A percentile compares a stretch with the other conserved stretches of the same genome.
Evolutionary conservation across 1,284 basidiomycete species (phyloP).

Genomic region (Pascua guehoae): DNA sequence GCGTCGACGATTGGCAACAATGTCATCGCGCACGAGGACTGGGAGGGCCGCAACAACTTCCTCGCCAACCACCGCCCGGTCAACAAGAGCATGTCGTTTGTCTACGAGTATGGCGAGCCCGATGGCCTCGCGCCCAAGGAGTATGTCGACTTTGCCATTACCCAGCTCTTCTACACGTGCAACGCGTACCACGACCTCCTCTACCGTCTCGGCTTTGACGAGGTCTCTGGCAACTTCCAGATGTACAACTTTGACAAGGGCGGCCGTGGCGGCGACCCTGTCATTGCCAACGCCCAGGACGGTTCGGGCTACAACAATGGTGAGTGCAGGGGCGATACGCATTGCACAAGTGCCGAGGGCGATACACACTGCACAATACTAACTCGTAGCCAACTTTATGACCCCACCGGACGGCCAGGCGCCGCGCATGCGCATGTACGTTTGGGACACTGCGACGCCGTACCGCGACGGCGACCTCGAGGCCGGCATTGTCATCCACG

Average conservation of each 20-base stretch:
- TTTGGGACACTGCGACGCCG: slow-evolving; percentile 85
- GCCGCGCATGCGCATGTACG: slow-evolving; percentile 93
- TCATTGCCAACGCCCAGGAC: slow-evolving; percentile 92
- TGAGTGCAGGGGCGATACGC: no score
- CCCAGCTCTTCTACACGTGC: slow-evolving; percentile 89
- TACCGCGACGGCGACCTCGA: slow-evolving; percentile 94
- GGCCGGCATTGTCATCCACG: slow-evolving; percentile 89
- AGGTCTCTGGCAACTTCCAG: slow-evolving; percentile 93
- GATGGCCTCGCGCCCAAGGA: slow-evolving; percentile 55
- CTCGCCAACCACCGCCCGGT: slow-evolving; percentile 75
- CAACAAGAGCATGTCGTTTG: slow-evolving; percentile 59
- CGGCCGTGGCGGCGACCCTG: slow-evolving; percentile 78
- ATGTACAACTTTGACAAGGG: slow-evolving; percentile 91
- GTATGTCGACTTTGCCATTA: slow-evolving; percentile 79
- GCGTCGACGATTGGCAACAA: slow-evolving; percentile 88
- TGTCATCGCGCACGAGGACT: slow-evolving; percentile 55
- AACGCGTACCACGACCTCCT: slow-evolving; percentile 63
- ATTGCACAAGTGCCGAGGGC: no score
- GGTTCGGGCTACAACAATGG: slow-evolving; percentile 78
- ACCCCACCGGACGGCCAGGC: slow-evolving; percentile 59
- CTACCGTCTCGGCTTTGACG: slow-evolving; percentile 78
- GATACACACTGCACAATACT: no score
- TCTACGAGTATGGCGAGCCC: slow-evolving; percentile 63
- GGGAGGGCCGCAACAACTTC: slow-evolving; percentile 75
- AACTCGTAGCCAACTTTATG: slow-evolving; percentile 52